Evolutionary conservation across 1,284 basidiomycete species (phyloP), one percentile per base, ranked within the genome.

Genomic region (Coriolopsis trogii): DNA sequence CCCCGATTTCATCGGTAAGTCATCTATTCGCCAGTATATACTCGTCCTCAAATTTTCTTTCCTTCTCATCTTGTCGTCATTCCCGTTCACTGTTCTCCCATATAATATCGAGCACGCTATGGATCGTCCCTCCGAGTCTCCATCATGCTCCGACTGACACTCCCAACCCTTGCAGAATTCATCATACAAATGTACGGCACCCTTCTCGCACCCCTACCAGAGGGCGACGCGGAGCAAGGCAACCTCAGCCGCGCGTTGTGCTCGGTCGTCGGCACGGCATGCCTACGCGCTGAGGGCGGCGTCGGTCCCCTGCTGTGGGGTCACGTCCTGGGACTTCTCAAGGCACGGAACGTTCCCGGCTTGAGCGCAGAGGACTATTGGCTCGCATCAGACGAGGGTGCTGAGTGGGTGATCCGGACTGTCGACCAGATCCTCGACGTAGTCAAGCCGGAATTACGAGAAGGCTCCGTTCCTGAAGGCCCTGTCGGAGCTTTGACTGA

Each of bases 101-200:
- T n/a, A n/a, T n/a, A n/a, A n/a, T n/a, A n/a, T n/a, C n/a, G n/a
- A n/a, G n/a, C n/a, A n/a, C n/a, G n/a, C n/a, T n/a, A n/a, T n/a
- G n/a, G n/a, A n/a, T n/a, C n/a, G n/a, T n/a, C n/a, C n/a, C n/a
- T n/a, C n/a, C n/a, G n/a, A n/a, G n/a, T n/a, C n/a, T n/a, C n/a
- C n/a, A n/a, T n/a, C n/a, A n/a, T n/a, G n/a, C n/a, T n/a, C n/a
- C n/a, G n/a, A n/a, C n/a, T n/a, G n/a, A n/a, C n/a, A n/a, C n/a
- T n/a, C n/a, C n/a, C 8, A 10, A 3, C 23, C 16, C 26, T 15
- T 28, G 36, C 53, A 92, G 89, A 90, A 55, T 96, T 96, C 76
- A 97, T 99, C 70, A 91, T 98, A 74, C 85, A 93, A 70, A 84
- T 85, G 55, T 99, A 99, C 72, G 94, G 94, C 56, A 77, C 89